These are phyloP conservation scores for Kwoniella newhampshirensis DNA, from an alignment of 768 basidiomycete species.

Conservation along the genomic window DNA sequence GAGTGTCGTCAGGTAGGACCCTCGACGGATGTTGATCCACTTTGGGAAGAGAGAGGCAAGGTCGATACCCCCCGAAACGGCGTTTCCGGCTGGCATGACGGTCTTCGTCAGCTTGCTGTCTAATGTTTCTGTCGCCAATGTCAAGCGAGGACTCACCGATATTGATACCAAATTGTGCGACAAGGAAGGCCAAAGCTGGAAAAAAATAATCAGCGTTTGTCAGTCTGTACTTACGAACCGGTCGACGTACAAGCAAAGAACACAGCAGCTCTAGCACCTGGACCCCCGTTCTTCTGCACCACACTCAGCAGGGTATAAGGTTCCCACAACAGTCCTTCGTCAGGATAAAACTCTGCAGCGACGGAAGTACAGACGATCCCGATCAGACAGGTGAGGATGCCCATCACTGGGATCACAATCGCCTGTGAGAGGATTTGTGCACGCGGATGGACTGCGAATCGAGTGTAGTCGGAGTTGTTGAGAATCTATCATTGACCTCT, in stretches of 20 bases:
- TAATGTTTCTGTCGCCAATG: neutral
- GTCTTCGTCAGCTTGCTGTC: neutral
- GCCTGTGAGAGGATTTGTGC: constrained; percentile 32
- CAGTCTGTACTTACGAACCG: neutral
- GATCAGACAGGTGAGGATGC: constrained; percentile 33
- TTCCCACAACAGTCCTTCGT: constrained; percentile 37
- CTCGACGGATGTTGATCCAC: constrained; percentile 34
- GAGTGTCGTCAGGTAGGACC: constrained; percentile 23
- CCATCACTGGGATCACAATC: constrained; percentile 24
- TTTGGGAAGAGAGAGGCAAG: constrained; percentile 31
- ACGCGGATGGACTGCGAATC: constrained; percentile 34
- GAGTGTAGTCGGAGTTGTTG: constrained; percentile 41
- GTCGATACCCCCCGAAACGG: constrained; percentile 38
- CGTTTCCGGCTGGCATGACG: constrained; percentile 29
- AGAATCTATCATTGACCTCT: constrained; percentile 22
- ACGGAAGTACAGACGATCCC: constrained; percentile 46
- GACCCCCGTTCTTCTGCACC: constrained; percentile 31
- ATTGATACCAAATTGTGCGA: constrained; percentile 42
- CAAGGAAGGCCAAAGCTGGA: constrained; percentile 37
- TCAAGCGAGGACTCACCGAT: constrained; percentile 12
- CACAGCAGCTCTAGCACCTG: constrained; percentile 44
- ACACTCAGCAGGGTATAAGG: constrained; percentile 29
- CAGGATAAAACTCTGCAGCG: constrained; percentile 43
- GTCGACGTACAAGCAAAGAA: constrained; percentile 43
- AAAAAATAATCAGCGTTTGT: neutral